Conservation (phyloP, 106 monocot genomes). For the Gastrodia elata region DNA sequence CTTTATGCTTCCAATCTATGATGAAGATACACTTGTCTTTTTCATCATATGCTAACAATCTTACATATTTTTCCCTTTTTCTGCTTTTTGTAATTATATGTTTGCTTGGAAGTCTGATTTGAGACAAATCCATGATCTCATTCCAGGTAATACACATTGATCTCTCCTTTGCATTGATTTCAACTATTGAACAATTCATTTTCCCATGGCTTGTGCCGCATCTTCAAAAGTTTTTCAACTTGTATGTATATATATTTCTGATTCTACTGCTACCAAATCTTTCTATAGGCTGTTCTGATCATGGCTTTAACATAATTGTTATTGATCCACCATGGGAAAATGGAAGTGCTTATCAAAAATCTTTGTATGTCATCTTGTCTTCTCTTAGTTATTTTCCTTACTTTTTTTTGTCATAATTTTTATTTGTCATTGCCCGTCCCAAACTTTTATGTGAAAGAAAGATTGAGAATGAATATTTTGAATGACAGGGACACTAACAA, state of each 20-base stretch:
- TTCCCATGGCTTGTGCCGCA: not conserved
- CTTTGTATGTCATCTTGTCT: slow-evolving; percentile 26
- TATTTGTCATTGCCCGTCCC: not conserved
- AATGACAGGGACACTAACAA: too few species aligned
- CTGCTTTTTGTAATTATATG: not conserved
- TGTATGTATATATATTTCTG: slow-evolving; percentile 1
- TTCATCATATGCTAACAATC: not conserved
- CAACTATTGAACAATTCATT: not conserved
- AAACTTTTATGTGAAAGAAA: not conserved
- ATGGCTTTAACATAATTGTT: slow-evolving; percentile 83
- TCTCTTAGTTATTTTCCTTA: not conserved
- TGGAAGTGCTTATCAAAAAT: slow-evolving; percentile 85
- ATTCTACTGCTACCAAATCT: not conserved
- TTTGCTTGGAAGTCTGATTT: slow-evolving; percentile 71
- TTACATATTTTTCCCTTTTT: not conserved
- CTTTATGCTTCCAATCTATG: not conserved
- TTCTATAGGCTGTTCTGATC: slow-evolving; percentile 47
- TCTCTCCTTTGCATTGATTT: slow-evolving; percentile 3
- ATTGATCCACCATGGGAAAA: slow-evolving; percentile 99
- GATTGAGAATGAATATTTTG: too few species aligned
- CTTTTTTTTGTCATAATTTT: not conserved
- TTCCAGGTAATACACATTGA: slow-evolving; percentile 59
- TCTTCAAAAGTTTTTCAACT: not conserved
- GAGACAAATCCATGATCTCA: slow-evolving; percentile 57
- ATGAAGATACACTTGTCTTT: not conserved